Base-by-base conservation (phyloP, 805 yeast species). In the Kazachstania taianensis region DNA sequence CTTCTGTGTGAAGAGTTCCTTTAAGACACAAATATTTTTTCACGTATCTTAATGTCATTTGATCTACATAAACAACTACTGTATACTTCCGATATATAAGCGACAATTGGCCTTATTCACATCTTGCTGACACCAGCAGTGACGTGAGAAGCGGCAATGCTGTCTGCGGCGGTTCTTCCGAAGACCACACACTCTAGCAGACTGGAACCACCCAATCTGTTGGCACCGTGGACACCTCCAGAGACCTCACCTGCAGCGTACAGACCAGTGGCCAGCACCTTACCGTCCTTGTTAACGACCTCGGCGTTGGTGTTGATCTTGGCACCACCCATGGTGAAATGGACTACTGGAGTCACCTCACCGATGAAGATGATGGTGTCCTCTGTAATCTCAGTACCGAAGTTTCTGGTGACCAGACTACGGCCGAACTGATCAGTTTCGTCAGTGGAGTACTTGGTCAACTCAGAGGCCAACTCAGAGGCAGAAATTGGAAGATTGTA, bases 271-370 rank as follows among this genome's bases (percentile, higher is more conserved):
- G 70, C 56, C 7, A 63, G 45, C 2, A 53, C 38, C 13, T 53
- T 48, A 30, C 52, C 57, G 22, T 59, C 45, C 28, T 55, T 47
- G 18, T 45, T 50, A n/a, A 67, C 32, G 2, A 72, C 73, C 38
- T 66, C 66, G 0, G 72, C 59, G 28, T 63, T 48, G 17, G 63
- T 69, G 48, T 73, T 65, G 38, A 75, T 72, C 52, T 67, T 67
- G 5, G 74, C 72, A 32, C 85, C 84, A 16, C 85, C 84, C 66
- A 70, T 76, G 7, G 82, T 73, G 53, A 74, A 76, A 52, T 76
- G 83, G 25, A 76, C 67, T 5, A 73, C 78, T 7, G 80, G 80
- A 0, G 81, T 75, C 4, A 72, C 62, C 33, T 69, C 62, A 4
- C 76, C 79, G 37, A 65, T 66, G 48, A 59, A 72, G 5, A 71